Evolutionary conservation across 805 yeast species (phyloP), one percentile per base, ranked within the genome.

Genomic region (Suhomyces sp.): DNA sequence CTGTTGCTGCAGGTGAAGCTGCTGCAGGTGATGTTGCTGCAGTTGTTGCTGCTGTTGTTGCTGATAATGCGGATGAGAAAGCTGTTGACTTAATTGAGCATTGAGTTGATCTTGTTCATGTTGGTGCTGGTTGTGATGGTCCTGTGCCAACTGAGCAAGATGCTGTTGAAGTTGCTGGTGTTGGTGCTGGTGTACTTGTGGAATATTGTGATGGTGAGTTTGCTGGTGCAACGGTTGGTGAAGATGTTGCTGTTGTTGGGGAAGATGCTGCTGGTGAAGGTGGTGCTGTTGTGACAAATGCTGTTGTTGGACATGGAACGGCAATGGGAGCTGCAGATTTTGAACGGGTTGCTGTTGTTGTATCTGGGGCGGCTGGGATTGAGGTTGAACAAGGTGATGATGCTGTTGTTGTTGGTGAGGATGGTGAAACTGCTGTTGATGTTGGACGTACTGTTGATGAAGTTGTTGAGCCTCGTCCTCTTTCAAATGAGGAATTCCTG

Each of bases 111-210:
- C 55, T 12, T 50, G 56, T 35, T 50, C 54, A 15, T 44, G 54
- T 21, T 48, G 53, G 48, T 52, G 55, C 15, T 49, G 55, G 25
- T 43, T 44, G 24, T 47, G 53, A 19, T 53, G 54, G 13, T 50
- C 53, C 25, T 50, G 55, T 8, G 49, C 49, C 24, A 51, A 46
- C 29, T 53, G 56, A 13, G 53, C 54, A 27, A 51, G 56, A 19
- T 53, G 56, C 31, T 55, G 55, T 35, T 55, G 59, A 19, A 47
- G 52, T 17, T 47, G 54, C 22, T 52, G 59, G 22, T 52, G 55
- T 17, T 49, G 53, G 44, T 47, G 53, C 19, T 53, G 67, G 60
- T 15, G 56, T 3, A 43, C 47, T 17, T 50, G 53, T 13, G 48
- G 56, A 22, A 48, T 27, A 35, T 24, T 15, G 25, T 50, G 52